Conservation (phyloP, 345 rosid species). For the Raphanus sativus region DNA sequence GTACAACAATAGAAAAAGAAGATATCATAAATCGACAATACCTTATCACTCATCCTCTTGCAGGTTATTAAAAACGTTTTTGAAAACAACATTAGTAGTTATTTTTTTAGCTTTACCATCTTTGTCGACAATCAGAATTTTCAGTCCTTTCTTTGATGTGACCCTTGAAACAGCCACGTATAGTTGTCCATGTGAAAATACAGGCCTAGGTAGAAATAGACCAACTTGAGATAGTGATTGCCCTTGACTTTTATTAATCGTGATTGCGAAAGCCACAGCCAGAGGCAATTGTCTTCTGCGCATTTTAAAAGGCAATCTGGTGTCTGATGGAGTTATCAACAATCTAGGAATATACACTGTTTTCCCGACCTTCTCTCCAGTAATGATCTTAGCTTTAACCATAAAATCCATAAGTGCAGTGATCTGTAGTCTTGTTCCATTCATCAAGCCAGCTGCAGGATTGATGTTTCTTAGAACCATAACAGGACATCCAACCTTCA, state of each 20-base stretch:
- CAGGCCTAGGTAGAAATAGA: background rate
- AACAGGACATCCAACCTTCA: background rate
- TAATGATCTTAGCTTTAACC: background rate
- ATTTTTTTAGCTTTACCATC: too few relatives aligned
- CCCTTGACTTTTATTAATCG: too few relatives aligned
- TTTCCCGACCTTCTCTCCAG: background rate
- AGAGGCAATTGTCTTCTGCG: background rate
- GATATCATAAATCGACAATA: background rate
- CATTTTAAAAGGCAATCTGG: background rate
- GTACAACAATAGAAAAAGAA: background rate
- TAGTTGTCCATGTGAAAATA: background rate
- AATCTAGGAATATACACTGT: background rate
- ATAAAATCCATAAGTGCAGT: background rate
- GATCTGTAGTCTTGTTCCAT: too few relatives aligned
- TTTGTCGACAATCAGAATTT: too few relatives aligned
- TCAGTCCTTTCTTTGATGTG: too few relatives aligned
- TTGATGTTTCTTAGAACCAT: background rate
- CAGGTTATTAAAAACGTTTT: background rate
- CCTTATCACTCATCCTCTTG: background rate
- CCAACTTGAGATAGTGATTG: background rate
- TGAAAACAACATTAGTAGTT: background rate
- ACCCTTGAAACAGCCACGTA: background rate
- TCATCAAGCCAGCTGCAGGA: background rate
- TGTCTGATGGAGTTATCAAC: background rate
- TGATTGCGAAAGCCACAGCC: background rate